Evolutionary conservation across 257 asterid genomes (phyloP), one percentile per base, ranked within the genome.

Genomic region (Verbena officinalis): DNA sequence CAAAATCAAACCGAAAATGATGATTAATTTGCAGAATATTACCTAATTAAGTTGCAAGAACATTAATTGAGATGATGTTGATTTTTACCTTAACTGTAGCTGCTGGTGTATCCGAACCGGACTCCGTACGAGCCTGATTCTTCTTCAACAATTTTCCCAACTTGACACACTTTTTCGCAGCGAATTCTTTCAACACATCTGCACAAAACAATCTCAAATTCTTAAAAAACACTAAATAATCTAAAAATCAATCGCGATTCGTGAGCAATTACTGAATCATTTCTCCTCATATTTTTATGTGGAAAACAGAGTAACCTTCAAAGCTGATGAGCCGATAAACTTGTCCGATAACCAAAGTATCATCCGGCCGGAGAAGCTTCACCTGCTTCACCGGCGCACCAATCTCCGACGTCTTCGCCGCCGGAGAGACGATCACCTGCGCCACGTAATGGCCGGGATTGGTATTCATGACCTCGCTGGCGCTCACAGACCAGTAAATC

Each of bases 371-470:
- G 74, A 86, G 96, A 61, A 91, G 92, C 77, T 86, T 89, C 31
- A 89, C 77, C 78, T 86, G 96, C 75, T 69, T 89, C 64, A 73
- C 88, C 52, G 86, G 78, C 0, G 73, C 10, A 3, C 73, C 86
- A 12, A 64, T 79, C 64, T 77, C 83, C 62, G 86, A 64, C 73
- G 61, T 55, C 14, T 66, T 62, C 39, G 81, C 7, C 36, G 7
- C 22, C 21, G 82, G 68, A 12, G 83, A 59, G 49, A 59, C 34
- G 65, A 86, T 50, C 61, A 91, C 76, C 65, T 69, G 83, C 3
- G 98, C 96, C 1, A 89, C 96, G 64, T 91, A 88, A 21, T 91
- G 94, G 24, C 96, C 95, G 3, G 98, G 95, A 17, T 91, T 84
- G 5, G 86, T 76, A 52, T 64, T 74, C 98, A 91, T 91, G 33